Evolutionary conservation across 495 filamentous ascomycete species (phyloP), one percentile per base, ranked within the genome.

Genomic region (Echria macrotheca): DNA sequence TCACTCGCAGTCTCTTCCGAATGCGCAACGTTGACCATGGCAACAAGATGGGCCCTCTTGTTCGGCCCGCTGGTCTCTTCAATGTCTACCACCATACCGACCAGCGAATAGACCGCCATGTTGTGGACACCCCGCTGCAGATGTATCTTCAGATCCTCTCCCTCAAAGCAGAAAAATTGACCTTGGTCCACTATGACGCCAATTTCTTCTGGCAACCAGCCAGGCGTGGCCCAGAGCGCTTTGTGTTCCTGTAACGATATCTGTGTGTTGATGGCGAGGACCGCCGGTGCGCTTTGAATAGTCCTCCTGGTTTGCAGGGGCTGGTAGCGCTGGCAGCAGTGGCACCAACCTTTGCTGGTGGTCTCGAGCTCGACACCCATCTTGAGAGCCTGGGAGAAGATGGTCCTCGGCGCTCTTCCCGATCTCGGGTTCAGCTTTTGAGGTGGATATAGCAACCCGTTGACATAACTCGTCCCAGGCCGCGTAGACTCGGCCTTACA

Each of bases 161-260:
- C 91, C 60, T 98, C 89, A 51, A 83, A 94, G 63, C 91, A 95
- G 67, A 86, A 86, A 44, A 96, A 82, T 56, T 93, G 84, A 7
- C 84, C 86, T 22, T 78, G 77, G 21, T 91, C 85, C 21, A 95
- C 77, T 7, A 89, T 80, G 55, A 97, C 76, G 4, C 94, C 93
- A 55, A 98, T 87, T 57, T 95, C 87, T 55, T 89, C 85, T 0
- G 93, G 93, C 12, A 98, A 72, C 86, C 91, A 97, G 9, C 84
- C 86, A 4, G 87, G 89, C 19, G 81, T 86, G 5, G 84, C 74
- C 94, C 93, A 98, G 17, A 93, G 68, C 36, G 85, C 80, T 50
- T 83, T 81, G 21, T 84, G 83, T 47, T 93, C 84, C 0, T 77
- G 71, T 17, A 71, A 85, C 14, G 75, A 81, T 17, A 89, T 75